Evolutionary conservation across 306 rosid genomes (phyloP).

Genomic region (Dalbergia cultrata): DNA sequence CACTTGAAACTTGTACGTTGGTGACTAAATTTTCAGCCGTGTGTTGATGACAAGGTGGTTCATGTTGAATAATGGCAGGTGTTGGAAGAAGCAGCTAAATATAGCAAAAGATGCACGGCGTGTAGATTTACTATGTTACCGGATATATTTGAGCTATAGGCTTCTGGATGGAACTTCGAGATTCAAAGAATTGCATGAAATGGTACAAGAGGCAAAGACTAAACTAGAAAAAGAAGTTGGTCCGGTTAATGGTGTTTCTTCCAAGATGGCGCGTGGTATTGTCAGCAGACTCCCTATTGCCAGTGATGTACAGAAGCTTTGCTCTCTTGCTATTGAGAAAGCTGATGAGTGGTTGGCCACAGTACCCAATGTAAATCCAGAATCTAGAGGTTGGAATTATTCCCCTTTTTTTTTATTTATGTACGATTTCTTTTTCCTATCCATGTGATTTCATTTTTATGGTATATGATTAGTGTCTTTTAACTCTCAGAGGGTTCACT

Average conservation of each 20-base stretch:
- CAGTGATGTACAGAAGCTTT: slow-evolving; percentile 84
- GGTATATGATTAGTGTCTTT: slow-evolving; percentile 40
- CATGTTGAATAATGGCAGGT: slow-evolving; percentile 60
- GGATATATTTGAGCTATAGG: slow-evolving; percentile 94
- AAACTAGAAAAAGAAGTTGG: slow-evolving; percentile 94
- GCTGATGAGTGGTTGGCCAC: slow-evolving; percentile 86
- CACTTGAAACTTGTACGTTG: slow-evolving; percentile 31
- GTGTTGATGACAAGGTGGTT: slow-evolving; percentile 46
- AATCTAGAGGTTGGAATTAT: slow-evolving; percentile 73
- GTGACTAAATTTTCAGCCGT: slow-evolving; percentile 28
- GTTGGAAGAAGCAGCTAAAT: slow-evolving; percentile 94
- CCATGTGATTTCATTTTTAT: slow-evolving; percentile 31
- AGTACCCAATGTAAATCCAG: slow-evolving; percentile 63
- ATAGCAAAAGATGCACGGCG: slow-evolving; percentile 98
- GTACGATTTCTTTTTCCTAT: slow-evolving; percentile 34
- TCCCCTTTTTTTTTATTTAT: slow-evolving; percentile 7
- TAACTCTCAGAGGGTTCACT: slow-evolving; percentile 85
- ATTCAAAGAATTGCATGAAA: slow-evolving; percentile 86
- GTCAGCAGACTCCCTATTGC: slow-evolving; percentile 97
- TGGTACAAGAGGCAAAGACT: slow-evolving; percentile 83
- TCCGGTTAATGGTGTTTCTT: slow-evolving; percentile 84
- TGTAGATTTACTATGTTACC: slow-evolving; percentile 84
- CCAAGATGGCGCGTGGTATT: slow-evolving; percentile 97
- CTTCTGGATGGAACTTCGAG: slow-evolving; percentile 84
- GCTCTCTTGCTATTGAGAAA: slow-evolving; percentile 88